Evolutionary conservation across 2,329 filamentous ascomycete genomes (phyloP).

Genomic region (Cytospora paraplurivora): DNA sequence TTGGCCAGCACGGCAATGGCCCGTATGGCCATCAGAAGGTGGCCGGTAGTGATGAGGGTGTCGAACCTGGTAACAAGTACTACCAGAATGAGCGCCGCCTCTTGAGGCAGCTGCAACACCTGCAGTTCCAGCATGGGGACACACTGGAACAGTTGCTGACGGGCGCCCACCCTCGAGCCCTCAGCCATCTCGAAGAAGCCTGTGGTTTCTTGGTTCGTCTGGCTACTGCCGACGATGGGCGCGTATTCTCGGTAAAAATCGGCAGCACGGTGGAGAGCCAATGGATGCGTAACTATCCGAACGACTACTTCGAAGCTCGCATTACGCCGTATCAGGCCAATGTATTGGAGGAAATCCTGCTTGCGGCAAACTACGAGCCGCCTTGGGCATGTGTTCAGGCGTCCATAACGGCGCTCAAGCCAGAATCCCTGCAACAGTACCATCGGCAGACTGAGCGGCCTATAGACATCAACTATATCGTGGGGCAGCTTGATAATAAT

Average conservation of each 20-base stretch:
- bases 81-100: neutral
- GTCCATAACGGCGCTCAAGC: neutral
- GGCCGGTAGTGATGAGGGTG: neutral
- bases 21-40: neutral
- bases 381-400: neutral
- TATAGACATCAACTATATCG: constrained; percentile 9
- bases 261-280: neutral
- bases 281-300: neutral
- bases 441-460: neutral
- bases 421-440: neutral
- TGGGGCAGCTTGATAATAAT: neutral
- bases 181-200: constrained; percentile 1
- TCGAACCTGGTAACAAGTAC: too few relatives aligned
- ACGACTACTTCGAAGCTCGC: neutral
- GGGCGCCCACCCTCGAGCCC: neutral
- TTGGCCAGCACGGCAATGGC: neutral
- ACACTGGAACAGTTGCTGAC: neutral
- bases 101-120: constrained; percentile 7
- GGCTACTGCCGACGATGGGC: neutral
- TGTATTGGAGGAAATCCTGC: neutral
- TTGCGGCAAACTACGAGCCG: neutral
- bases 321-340: constrained; percentile 10
- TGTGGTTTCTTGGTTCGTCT: constrained; percentile 1
- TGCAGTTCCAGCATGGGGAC: neutral
- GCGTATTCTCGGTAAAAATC: neutral